These are phyloP conservation scores for Scytalidium lignicola DNA, from an alignment of 2,329 filamentous ascomycete genomes.

Conservation along the genomic window DNA sequence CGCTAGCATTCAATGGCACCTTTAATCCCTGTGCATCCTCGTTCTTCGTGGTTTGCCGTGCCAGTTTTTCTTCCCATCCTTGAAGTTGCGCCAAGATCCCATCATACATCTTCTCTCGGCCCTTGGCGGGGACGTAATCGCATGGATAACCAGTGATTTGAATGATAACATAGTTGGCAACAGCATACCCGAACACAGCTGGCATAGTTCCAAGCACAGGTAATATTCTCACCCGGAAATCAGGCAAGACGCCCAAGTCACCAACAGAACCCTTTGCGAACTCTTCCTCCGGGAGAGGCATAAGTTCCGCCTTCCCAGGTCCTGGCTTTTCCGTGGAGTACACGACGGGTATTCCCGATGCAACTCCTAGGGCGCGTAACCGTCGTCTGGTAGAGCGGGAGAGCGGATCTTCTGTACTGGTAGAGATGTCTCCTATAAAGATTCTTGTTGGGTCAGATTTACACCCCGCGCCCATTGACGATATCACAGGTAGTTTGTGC, in stretches of 20 bases:
- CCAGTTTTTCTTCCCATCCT: conserved; percentile 67
- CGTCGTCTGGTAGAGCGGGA: conserved; percentile 78
- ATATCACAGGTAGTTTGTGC: conserved; percentile 75
- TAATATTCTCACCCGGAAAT: conserved; percentile 91
- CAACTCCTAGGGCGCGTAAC: conserved; percentile 68
- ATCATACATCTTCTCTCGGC: conserved; percentile 88
- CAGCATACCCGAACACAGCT: conserved; percentile 85
- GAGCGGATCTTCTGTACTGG: conserved; percentile 81
- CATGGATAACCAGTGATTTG: conserved; percentile 76
- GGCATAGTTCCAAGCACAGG: conserved; percentile 97
- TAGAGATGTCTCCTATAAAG: conserved; percentile 84
- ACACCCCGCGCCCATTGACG: conserved; percentile 92
- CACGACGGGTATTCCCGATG: conserved; percentile 81
- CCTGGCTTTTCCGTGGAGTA: conserved; percentile 89
- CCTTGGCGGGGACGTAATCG: conserved; percentile 76
- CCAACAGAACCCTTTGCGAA: conserved; percentile 80
- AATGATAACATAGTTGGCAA: conserved; percentile 89
- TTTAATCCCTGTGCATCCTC: conserved; percentile 62
- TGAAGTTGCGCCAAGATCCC: conserved; percentile 72
- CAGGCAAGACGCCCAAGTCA: conserved; percentile 81
- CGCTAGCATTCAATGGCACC: conserved; percentile 69
- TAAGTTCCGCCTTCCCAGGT: conserved; percentile 82
- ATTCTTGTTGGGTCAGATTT: conserved; percentile 83
- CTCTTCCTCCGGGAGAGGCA: conserved; percentile 84
- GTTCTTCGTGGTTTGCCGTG: conserved; percentile 44